Evolutionary conservation across 768 basidiomycete species (phyloP).

Genomic region (Tylopilus subfusipes): DNA sequence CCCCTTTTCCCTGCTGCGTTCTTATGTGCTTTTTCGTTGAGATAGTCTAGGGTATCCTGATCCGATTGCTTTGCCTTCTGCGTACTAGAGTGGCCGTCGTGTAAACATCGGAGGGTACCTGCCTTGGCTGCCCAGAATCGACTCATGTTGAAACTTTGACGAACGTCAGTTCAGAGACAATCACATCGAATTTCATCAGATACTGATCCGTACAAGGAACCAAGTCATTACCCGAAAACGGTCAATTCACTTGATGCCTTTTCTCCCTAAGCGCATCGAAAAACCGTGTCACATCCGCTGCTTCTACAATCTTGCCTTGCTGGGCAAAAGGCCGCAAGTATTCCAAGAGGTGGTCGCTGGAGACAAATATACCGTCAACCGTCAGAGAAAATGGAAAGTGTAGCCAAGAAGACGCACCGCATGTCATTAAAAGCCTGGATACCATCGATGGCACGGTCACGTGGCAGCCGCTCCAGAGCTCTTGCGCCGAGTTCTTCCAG

Average conservation of each 20-base stretch:
- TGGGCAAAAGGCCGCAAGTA: conserved; percentile 79
- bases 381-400: background rate
- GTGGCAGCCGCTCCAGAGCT: conserved; percentile 67
- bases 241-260: conserved; percentile 6
- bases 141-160: background rate
- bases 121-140: background rate
- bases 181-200: background rate
- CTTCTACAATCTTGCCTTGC: conserved; percentile 69
- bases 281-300: conserved; percentile 65
- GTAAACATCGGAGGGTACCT: no score
- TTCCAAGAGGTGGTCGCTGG: conserved; percentile 64
- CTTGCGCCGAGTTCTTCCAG: conserved; percentile 83
- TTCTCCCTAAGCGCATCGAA: conserved; percentile 52
- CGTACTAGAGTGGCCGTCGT: no score
- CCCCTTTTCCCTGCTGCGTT: no score
- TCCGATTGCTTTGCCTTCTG: no score
- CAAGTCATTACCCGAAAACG: background rate
- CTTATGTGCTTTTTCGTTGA: no score
- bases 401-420: conserved; percentile 47
- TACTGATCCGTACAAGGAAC: background rate
- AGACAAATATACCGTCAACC: background rate
- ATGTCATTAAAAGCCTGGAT: conserved; percentile 81
- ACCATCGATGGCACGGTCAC: conserved; percentile 78
- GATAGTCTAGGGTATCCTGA: no score
- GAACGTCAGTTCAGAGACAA: background rate